Base-by-base conservation (phyloP, 83 land plant genomes). In the Picea abies region DNA sequence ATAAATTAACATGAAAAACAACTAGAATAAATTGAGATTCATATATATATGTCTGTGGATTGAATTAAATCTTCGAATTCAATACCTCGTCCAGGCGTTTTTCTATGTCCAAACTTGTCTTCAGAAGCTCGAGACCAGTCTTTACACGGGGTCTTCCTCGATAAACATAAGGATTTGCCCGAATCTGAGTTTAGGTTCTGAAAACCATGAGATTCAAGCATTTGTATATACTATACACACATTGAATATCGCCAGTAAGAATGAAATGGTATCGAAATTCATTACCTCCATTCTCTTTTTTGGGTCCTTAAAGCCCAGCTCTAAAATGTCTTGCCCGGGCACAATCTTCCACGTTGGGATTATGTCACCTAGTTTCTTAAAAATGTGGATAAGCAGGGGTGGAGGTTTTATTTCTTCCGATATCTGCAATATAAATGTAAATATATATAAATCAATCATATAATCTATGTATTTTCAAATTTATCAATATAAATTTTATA, bases 281-380 rank as follows among this genome's bases (percentile, higher is more conserved):
- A 41, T 68, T 85, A 96, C 98, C 94, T 89, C 85, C 62, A 89
- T 61, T 72, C 94, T 88, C 35, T 82, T 86, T 39, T 86, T 77
- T 6, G 92, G 93, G n/a, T 80, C 89, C 79, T 91, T 94, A 64
- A 90, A 90, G 11, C 92, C 95, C 2, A 73, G 4, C 14, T 91
- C 91, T 15, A 93, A 82, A 41, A 96, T 77, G 67, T 94, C 93
- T 72, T 88, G 80, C 15, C 90, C 64, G 6, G 94, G 94, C 10
- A 92, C 84, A 3, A 93, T 60, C 85, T 90, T 94, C 97, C 97
- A 96, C 17, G 91, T 94, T 15, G 97, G 96, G 39, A 91, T 84
- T 3, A 89, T 7, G 14, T 77, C 56, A 32, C 81, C 12, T 3
- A 96, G 85, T 79, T 79, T 84, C 11, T 56, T 89, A 8, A 94